Evolutionary conservation across 495 filamentous ascomycete genomes (phyloP), one percentile per base, ranked within the genome.

Genomic region (Aspergillus hancockii): DNA sequence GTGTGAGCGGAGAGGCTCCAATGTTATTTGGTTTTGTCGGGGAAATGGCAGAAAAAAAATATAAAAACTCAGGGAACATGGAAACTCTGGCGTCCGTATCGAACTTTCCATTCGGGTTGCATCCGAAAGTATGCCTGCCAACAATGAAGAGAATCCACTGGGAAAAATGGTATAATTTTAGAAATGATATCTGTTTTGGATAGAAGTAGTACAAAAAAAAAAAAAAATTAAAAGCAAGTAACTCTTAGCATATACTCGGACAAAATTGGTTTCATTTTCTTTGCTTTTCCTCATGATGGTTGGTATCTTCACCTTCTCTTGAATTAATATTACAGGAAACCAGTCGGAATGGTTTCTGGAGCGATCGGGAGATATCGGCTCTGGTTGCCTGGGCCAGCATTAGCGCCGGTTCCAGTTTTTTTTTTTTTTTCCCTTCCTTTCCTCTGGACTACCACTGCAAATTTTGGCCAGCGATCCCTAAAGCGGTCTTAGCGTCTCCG

Each of bases 291-390:
- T 21, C 25, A 28, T 28, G 25, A 7, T 28, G 7, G 7, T n/a
- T 28, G 25, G 3, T 28, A 3, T 47, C 23, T 19, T 56, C 45
- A 12, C 38, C 8, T 45, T 7, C 25, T 28, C 13, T 45, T 45
- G 19, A 6, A 8, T 31, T 57, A n/a, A n/a, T n/a, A 21, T 25
- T 46, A 32, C 34, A 41, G 8, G n/a, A n/a, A 49, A 50, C 49
- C 56, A 46, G 60, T 62, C 60, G 60, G 60, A 40, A 60, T 36
- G 57, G 63, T 46, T 61, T 57, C 63, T 71, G 67, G 63, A 54
- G 65, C 60, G 66, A 67, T 79, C 76, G 76, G 76, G 74, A 78
- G 70, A 79, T 76, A 63, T 76, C 76, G 75, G 75, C 61, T 61
- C 55, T 67, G 55, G 65, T 68, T 65, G 60, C 66, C 68, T 62